Evolutionary conservation across 306 rosid genomes (phyloP), one percentile per base, ranked within the genome.

Genomic region (Fagus sylvatica): DNA sequence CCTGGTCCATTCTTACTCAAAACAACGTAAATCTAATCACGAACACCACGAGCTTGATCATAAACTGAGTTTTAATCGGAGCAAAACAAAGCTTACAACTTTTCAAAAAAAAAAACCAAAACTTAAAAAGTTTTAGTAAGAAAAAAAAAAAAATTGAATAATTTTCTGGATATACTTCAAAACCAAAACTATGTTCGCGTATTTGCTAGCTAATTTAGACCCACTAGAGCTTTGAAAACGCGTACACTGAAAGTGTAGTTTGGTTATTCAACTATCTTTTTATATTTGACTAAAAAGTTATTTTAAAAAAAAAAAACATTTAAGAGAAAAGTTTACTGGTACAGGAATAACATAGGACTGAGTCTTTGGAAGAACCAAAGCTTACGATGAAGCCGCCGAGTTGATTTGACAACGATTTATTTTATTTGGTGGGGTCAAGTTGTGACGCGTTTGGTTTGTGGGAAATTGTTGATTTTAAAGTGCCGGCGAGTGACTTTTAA

Each of bases 181-280:
- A 81, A 71, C 49, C 16, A 73, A 81, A 85, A 82, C 76, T 74
- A 83, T 43, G 89, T 75, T 82, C 84, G 49, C 4, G 40, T 57
- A 55, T 74, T 53, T 11, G 80, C 57, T 61, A 61, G 60, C 84
- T 66, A 71, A 78, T 48, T 59, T 71, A 71, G 86, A 82, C 87
- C 71, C 77, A 75, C 51, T 54, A 43, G 69, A 49, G 71, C 3
- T 85, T 85, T 80, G 75, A 88, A 89, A 85, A 80, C 97, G 93
- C 94, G 93, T 88, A 12, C 42, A 57, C 82, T 57, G 55, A 66
- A 43, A 16, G 39, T 54, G 48, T 69, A 40, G 49, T 56, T 8
- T 37, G 8, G 46, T 7, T 40, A 9, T 69, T 68, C n/a, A 53
- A 22, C 53, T 56, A 11, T 28, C 73, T 72, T 10, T 16, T 57